Conservation (phyloP, 495 filamentous ascomycete genomes). For the Neurospora sp. region DNA sequence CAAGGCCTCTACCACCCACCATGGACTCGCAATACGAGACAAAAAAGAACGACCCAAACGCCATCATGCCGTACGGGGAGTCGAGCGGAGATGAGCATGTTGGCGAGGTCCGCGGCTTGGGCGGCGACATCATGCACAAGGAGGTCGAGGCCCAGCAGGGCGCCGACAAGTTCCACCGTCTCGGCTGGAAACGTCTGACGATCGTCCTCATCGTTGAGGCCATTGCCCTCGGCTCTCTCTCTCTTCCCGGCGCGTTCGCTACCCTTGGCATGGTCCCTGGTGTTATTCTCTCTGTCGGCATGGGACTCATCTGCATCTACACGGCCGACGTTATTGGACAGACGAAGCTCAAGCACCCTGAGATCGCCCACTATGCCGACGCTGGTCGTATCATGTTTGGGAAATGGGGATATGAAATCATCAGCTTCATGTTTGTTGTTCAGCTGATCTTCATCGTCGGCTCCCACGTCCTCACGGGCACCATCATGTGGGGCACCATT, state of each 20-base stretch:
- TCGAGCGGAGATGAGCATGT: not conserved
- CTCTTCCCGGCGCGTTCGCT: constrained; percentile 55
- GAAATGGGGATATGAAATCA: constrained; percentile 50
- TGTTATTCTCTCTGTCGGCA: constrained; percentile 45
- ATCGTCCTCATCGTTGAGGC: constrained; percentile 61
- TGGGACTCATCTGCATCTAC: constrained; percentile 63
- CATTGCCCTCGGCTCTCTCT: constrained; percentile 62
- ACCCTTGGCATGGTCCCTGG: constrained; percentile 49
- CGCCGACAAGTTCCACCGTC: constrained; percentile 29
- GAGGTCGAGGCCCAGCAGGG: constrained; percentile 31
- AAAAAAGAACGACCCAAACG: not conserved
- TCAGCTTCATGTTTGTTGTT: constrained; percentile 51
- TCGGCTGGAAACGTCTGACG: constrained; percentile 42
- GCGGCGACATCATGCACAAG: constrained; percentile 9
- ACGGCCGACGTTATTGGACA: constrained; percentile 70
- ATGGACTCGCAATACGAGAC: not conserved
- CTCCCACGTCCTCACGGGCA: constrained; percentile 64
- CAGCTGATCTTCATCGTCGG: constrained; percentile 71
- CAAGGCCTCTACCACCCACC: not conserved
- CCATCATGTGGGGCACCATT: constrained; percentile 58
- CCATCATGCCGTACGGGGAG: not conserved
- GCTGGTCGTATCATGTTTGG: constrained; percentile 59
- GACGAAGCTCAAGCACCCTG: constrained; percentile 61
- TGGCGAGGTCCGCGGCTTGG: not conserved
- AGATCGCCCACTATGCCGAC: constrained; percentile 65